A percentile compares a stretch with the other conserved stretches of the same genome.
Evolutionary conservation across 331 rosid species (phyloP).

Genomic region (Telfairia occidentalis): DNA sequence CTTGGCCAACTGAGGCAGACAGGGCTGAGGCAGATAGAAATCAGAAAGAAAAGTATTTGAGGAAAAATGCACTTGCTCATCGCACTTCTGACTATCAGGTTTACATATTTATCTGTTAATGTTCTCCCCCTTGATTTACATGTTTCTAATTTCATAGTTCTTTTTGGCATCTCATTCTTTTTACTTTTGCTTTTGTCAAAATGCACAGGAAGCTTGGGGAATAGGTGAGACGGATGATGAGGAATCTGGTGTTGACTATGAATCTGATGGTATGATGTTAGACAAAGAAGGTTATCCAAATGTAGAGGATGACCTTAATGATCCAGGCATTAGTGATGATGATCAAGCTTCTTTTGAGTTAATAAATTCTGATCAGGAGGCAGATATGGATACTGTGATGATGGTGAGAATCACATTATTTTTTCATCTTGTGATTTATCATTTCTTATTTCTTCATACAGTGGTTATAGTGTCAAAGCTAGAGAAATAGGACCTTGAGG

Average conservation of each 20-base stretch:
- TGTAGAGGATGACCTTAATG: constrained; percentile 24
- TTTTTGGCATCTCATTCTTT: neutral
- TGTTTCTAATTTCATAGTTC: neutral
- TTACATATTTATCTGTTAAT: neutral
- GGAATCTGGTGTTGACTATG: constrained; percentile 34
- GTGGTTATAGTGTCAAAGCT: neutral
- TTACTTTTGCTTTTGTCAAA: neutral
- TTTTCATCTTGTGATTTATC: neutral
- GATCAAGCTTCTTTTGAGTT: constrained; percentile 38
- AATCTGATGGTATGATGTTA: constrained; percentile 61
- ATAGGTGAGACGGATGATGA: constrained; percentile 59
- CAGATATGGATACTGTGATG: constrained; percentile 73
- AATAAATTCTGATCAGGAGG: constrained; percentile 68
- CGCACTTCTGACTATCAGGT: constrained; percentile 98
- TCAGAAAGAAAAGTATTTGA: constrained; percentile 38
- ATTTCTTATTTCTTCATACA: too few species aligned
- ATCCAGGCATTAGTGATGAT: constrained; percentile 51
- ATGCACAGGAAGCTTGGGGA: constrained; percentile 77
- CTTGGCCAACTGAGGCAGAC: constrained; percentile 96
- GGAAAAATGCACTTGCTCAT: constrained; percentile 49
- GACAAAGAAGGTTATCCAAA: constrained; percentile 39
- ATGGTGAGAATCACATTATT: constrained; percentile 48
- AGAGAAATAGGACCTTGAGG: neutral
- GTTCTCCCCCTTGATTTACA: neutral
- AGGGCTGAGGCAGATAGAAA: constrained; percentile 49